phyloP scores from a whole-genome alignment of 768 basidiomycete species.

The Suillus subluteus region DNA sequence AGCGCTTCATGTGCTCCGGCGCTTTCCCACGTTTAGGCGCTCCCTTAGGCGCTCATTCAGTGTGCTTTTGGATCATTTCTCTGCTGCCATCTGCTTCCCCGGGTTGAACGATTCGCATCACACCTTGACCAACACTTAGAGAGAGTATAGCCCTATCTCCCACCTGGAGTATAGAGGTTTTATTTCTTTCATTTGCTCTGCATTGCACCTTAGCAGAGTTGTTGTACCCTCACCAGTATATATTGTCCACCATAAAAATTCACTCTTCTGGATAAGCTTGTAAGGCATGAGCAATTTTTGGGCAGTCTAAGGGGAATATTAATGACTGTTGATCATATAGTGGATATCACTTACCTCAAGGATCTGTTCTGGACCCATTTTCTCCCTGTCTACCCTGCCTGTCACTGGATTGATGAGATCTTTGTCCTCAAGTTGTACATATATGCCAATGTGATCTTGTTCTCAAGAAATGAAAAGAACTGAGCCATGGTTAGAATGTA shows the following conservation, averaged over 20 bases:
- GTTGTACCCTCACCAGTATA: too few relatives aligned
- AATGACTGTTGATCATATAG: background rate
- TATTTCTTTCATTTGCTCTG: too few relatives aligned
- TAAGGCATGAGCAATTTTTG: conserved; percentile 46
- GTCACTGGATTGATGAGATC: conserved; percentile 40
- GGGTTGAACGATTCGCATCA: too few relatives aligned
- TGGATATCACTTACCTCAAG: conserved; percentile 34
- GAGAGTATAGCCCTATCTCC: too few relatives aligned
- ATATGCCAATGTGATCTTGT: conserved; percentile 49
- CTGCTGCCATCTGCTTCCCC: too few relatives aligned
- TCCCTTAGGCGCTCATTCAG: too few relatives aligned
- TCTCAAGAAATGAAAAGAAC: conserved; percentile 54
- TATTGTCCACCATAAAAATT: conserved; percentile 54
- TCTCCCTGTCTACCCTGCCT: conserved; percentile 44
- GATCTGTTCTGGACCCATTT: conserved; percentile 42
- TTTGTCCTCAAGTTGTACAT: conserved; percentile 51
- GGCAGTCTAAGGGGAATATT: conserved; percentile 35
- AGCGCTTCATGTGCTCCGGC: too few relatives aligned
- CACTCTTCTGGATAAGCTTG: conserved; percentile 30
- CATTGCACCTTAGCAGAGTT: too few relatives aligned
- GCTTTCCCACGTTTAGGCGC: too few relatives aligned
- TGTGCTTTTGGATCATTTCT: too few relatives aligned
- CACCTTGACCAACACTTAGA: too few relatives aligned
- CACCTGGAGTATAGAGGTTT: too few relatives aligned
- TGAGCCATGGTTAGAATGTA: conserved; percentile 56